Conservation (phyloP, 176 grass and related monocot genomes). For the Poa annua region DNA sequence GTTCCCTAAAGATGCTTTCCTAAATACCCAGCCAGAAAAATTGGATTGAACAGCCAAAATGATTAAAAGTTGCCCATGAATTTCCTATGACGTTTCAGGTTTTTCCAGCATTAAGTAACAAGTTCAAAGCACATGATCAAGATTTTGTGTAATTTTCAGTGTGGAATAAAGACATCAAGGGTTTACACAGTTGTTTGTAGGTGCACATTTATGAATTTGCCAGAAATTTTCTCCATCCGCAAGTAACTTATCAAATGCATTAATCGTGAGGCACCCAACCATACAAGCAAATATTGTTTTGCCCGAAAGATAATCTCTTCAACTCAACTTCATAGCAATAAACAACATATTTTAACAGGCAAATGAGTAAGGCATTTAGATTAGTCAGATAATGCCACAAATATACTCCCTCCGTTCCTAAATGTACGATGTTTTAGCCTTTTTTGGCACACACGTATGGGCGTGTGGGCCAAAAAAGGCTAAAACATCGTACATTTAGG, state of each 20-base stretch:
- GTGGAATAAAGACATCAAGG: not conserved
- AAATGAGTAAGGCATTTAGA: constrained; percentile 25
- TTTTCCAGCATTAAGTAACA: not conserved
- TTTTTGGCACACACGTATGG: too few species aligned
- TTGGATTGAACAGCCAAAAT: not conserved
- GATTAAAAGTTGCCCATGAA: not conserved
- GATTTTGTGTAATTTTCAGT: constrained; percentile 1
- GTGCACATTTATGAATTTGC: not conserved
- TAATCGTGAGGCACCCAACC: not conserved
- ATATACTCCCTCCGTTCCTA: not conserved
- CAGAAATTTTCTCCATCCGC: not conserved
- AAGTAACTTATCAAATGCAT: not conserved
- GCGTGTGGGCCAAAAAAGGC: too few species aligned
- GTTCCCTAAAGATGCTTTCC: not conserved
- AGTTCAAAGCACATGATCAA: not conserved
- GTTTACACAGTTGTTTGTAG: not conserved
- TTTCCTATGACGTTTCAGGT: not conserved
- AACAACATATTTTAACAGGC: not conserved
- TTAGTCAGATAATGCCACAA: not conserved
- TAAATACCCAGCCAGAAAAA: not conserved
- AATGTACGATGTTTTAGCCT: too few species aligned
- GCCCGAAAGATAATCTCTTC: not conserved
- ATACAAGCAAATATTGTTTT: not conserved
- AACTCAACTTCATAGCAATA: not conserved
- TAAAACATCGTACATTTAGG: too few species aligned